Conservation (phyloP, 2,329 filamentous ascomycete genomes). For the Xylaria sp. region DNA sequence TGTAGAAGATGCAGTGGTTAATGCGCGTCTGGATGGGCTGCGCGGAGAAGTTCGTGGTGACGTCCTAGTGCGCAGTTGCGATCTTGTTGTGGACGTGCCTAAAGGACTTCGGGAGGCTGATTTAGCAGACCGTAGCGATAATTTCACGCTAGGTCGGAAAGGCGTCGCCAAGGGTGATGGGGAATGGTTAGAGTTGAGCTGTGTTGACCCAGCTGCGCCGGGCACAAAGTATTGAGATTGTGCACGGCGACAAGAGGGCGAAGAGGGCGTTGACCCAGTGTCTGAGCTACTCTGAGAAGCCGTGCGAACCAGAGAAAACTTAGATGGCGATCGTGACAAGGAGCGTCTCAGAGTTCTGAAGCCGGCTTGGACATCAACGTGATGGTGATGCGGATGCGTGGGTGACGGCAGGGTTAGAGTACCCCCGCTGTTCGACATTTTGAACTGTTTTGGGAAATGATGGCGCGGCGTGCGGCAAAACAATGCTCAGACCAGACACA, state of each 20-base stretch:
- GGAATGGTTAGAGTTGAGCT: constrained; percentile 46
- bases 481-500: constrained; percentile 28
- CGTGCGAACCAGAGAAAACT: constrained; percentile 73
- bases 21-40: constrained; percentile 82
- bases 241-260: constrained; percentile 56
- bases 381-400: constrained; percentile 82
- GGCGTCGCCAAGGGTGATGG: constrained; percentile 70
- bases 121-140: constrained; percentile 72
- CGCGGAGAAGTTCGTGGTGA: constrained; percentile 75
- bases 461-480: constrained; percentile 33
- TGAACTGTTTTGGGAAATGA: constrained; percentile 24
- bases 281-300: constrained; percentile 60
- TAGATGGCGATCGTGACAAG: constrained; percentile 92
- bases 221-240: constrained; percentile 62
- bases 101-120: constrained; percentile 64
- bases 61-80: constrained; percentile 71
- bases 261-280: constrained; percentile 62
- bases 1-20: constrained; percentile 76
- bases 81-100: constrained; percentile 58
- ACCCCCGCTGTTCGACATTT: constrained; percentile 58
- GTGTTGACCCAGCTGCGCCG: constrained; percentile 52
- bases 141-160: constrained; percentile 73
- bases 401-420: constrained; percentile 89
- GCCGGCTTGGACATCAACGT: constrained; percentile 80
- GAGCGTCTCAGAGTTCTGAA: constrained; percentile 88